Evolutionary conservation across 331 rosid genomes (phyloP).

Genomic region (Stylosanthes scabra): DNA sequence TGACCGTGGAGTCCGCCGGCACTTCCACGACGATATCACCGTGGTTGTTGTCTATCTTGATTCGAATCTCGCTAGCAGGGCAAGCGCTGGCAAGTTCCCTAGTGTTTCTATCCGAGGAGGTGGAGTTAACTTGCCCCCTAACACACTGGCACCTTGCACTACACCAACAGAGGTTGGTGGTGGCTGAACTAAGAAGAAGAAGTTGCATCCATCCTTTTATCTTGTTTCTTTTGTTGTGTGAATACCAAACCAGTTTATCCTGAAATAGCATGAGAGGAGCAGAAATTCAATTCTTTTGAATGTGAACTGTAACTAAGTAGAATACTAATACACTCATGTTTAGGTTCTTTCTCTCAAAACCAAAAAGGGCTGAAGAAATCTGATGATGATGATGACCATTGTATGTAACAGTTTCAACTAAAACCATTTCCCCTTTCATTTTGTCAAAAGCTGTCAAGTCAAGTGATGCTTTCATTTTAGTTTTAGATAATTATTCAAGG

Average conservation of each 20-base stretch:
- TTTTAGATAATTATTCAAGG: conserved; percentile 19
- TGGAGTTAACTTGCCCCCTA: conserved; percentile 71
- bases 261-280: conserved; percentile 55
- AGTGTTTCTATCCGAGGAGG: conserved; percentile 84
- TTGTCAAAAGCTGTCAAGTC: conserved; percentile 18
- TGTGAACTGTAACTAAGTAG: conserved; percentile 72
- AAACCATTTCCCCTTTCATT: conserved; percentile 22
- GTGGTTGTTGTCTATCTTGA: conserved; percentile 87
- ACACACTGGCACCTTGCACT: conserved; percentile 73
- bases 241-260: conserved; percentile 63
- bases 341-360: conserved; percentile 53
- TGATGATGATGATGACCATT: conserved; percentile 38
- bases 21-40: conserved; percentile 95
- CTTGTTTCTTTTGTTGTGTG: conserved; percentile 75
- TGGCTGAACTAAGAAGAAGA: conserved; percentile 52
- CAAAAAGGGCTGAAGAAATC: conserved; percentile 49
- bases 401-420: conserved; percentile 51
- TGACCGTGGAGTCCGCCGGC: conserved; percentile 94
- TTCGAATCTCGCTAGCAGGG: conserved; percentile 69
- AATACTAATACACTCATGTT: conserved; percentile 71
- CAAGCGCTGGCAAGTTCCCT: conserved; percentile 70
- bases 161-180: conserved; percentile 62
- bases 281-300: conserved; percentile 65
- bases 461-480: conserved; percentile 22
- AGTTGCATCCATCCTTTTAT: conserved; percentile 44